A percentile compares a stretch with the other conserved stretches of the same genome.
Conservation (phyloP, 2,329 filamentous ascomycete species). For the Graphiopsis chlorocephala region DNA sequence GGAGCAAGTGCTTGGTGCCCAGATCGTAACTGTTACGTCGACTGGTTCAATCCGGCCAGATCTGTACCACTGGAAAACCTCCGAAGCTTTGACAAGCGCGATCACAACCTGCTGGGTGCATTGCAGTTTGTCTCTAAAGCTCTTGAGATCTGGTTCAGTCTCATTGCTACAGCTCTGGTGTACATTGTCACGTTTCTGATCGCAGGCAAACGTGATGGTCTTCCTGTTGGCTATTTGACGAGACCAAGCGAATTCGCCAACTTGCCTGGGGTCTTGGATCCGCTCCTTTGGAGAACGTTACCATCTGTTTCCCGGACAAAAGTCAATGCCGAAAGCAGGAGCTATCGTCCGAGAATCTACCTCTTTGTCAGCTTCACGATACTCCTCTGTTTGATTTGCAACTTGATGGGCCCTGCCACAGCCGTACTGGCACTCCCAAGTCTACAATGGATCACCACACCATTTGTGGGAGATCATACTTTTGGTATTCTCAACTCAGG, state of each 20-base stretch:
- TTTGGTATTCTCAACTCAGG: conserved; percentile 8
- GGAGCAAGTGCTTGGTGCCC: conserved; percentile 33
- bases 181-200: conserved; percentile 29
- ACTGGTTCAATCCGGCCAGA: conserved; percentile 13
- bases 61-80: conserved; percentile 17
- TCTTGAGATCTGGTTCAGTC: conserved; percentile 34
- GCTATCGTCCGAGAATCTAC: neutral
- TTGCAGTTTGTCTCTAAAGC: conserved; percentile 33
- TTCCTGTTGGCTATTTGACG: conserved; percentile 31
- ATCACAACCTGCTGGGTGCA: conserved; percentile 30
- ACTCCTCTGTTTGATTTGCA: conserved; percentile 27
- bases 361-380: neutral
- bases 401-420: conserved; percentile 33
- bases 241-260: conserved; percentile 30
- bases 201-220: conserved; percentile 24
- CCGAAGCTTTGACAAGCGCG: conserved; percentile 23
- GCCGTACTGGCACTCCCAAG: conserved; percentile 30
- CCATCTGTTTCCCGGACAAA: neutral
- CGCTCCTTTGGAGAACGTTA: conserved; percentile 25
- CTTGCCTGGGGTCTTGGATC: conserved; percentile 26
- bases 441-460: conserved; percentile 26
- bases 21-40: conserved; percentile 21
- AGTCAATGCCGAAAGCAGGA: neutral
- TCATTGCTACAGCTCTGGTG: conserved; percentile 29
- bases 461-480: neutral